Evolutionary conservation across 192 early-diverging fungal genomes (phyloP).

Genomic region (Entophlyctis luteolus): DNA sequence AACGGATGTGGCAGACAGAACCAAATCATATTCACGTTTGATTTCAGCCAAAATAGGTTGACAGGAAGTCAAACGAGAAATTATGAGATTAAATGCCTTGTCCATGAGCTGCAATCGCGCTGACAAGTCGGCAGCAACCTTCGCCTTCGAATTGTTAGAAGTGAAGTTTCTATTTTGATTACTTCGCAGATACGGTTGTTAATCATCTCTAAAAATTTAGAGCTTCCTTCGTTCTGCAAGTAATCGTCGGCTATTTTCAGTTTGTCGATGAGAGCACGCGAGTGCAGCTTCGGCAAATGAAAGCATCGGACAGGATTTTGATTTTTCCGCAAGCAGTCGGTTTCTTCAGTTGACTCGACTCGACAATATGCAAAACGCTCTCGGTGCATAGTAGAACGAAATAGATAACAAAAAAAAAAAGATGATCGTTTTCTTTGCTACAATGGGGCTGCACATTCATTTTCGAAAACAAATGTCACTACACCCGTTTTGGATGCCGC

Average conservation of each 20-base stretch:
- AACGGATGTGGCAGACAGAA: slow-evolving; percentile 10
- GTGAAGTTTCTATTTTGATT: too few species aligned
- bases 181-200: too few species aligned
- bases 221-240: too few species aligned
- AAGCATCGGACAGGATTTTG: slow-evolving; percentile 4
- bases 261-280: slow-evolving; percentile 1
- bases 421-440: not conserved
- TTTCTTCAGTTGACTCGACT: not conserved
- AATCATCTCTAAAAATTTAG: too few species aligned
- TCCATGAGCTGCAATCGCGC: not conserved
- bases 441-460: slow-evolving; percentile 33
- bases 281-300: slow-evolving; percentile 16
- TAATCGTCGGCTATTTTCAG: slow-evolving; percentile 10
- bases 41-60: slow-evolving; percentile 17
- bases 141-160: not conserved
- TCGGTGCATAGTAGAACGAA: not conserved
- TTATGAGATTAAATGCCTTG: slow-evolving; percentile 23
- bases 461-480: slow-evolving; percentile 53
- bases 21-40: slow-evolving; percentile 25
- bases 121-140: not conserved
- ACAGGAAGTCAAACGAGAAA: slow-evolving; percentile 13
- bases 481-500: slow-evolving; percentile 28
- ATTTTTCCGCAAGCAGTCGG: not conserved
- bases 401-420: too few species aligned
- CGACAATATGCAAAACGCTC: not conserved